A percentile compares a stretch with the other conserved stretches of the same genome.
Evolutionary conservation across 805 yeast species (phyloP).

Genomic region (Hanseniaspora hatyaiensis): DNA sequence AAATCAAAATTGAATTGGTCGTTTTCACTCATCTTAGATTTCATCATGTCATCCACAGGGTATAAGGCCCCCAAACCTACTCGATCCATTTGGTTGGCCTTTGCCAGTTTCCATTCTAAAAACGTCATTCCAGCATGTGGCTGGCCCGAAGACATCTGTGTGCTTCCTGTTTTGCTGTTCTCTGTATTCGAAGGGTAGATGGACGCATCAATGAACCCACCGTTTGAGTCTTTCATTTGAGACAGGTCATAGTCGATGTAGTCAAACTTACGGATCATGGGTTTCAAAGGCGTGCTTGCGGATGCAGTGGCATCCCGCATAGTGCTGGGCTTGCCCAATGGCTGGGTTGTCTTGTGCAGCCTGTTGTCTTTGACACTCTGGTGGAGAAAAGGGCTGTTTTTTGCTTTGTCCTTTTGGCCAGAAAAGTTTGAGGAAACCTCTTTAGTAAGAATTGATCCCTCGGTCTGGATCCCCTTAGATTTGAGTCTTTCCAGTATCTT

Average conservation of each 20-base stretch:
- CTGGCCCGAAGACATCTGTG: not conserved
- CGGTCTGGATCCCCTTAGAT: slow-evolving; percentile 31
- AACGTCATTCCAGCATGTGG: slow-evolving; percentile 16
- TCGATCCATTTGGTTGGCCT: slow-evolving; percentile 15
- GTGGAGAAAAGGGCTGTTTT: too few species aligned
- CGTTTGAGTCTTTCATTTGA: slow-evolving; percentile 76
- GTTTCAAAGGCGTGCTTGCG: slow-evolving; percentile 20
- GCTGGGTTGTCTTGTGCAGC: too few species aligned
- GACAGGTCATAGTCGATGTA: slow-evolving; percentile 80
- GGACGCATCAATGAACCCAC: slow-evolving; percentile 53
- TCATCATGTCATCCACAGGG: not conserved
- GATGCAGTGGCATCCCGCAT: slow-evolving; percentile 9
- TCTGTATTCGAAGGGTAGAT: slow-evolving; percentile 11
- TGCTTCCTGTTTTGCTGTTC: not conserved
- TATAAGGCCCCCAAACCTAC: slow-evolving; percentile 11
- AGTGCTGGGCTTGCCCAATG: too few species aligned
- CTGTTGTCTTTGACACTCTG: too few species aligned
- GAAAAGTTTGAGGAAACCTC: not conserved
- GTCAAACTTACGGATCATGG: slow-evolving; percentile 47
- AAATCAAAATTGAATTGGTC: slow-evolving; percentile 10
- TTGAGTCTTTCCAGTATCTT: slow-evolving; percentile 50
- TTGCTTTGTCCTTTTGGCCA: not conserved
- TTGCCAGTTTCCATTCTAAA: slow-evolving; percentile 12
- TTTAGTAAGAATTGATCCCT: slow-evolving; percentile 1
- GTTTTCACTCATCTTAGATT: not conserved